Percentiles rank a stretch among this genome's conserved stretches.
Evolutionary conservation across 495 filamentous ascomycete genomes (phyloP).

Genomic region (Aspergillus carlsbadensis): DNA sequence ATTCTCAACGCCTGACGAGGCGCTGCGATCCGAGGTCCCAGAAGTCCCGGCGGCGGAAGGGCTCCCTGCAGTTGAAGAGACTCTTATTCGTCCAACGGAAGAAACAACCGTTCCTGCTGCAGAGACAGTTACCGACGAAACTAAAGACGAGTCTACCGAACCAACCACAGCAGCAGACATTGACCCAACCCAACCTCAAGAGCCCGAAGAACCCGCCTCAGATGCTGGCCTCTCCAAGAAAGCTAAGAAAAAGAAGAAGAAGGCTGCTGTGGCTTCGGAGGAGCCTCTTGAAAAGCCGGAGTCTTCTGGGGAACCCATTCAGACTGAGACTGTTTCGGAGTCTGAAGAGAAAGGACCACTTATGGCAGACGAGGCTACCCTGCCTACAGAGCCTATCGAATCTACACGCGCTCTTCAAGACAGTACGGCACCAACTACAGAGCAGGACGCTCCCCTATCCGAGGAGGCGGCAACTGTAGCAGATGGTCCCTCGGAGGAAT

Average conservation of each 20-base stretch:
- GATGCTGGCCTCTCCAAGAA: constrained; percentile 31
- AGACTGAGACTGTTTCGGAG: not conserved
- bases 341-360: not conserved
- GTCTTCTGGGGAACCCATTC: not conserved
- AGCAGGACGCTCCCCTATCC: not conserved
- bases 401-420: not conserved
- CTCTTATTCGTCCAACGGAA: no score
- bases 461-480: not conserved
- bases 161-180: not conserved
- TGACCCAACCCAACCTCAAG: constrained; percentile 4
- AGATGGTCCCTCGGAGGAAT: not conserved
- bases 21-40: no score
- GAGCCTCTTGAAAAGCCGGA: not conserved
- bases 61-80: not conserved
- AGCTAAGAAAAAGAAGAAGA: constrained; percentile 40
- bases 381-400: not conserved
- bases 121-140: not conserved
- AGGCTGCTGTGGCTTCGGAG: not conserved
- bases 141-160: not conserved
- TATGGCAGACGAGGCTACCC: not conserved
- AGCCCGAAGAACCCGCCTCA: constrained; percentile 11
- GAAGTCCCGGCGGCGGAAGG: not conserved
- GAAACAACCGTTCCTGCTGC: no score
- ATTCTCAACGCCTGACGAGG: not conserved
- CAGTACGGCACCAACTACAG: not conserved